Evolutionary conservation across 2,329 filamentous ascomycete genomes (phyloP).

Genomic region (Trichoderma koningii): DNA sequence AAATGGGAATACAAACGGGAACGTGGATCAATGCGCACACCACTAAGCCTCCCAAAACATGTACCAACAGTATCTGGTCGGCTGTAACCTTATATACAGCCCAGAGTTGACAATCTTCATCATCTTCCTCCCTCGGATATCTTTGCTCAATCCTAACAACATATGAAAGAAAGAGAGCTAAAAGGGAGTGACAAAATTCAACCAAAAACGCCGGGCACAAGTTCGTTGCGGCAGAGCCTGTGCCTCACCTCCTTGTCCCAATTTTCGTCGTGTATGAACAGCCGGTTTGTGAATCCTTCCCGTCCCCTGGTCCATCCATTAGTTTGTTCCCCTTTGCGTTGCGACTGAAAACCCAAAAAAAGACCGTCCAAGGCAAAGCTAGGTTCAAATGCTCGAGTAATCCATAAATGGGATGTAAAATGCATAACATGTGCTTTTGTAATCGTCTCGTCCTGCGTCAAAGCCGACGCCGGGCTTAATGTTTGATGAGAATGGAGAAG

Average conservation of each 20-base stretch:
- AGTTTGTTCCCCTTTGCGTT: not conserved
- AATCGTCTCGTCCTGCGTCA: not conserved
- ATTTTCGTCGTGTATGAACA: not conserved
- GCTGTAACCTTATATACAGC: not conserved
- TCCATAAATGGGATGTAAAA: constrained; percentile 21
- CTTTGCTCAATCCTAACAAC: constrained; percentile 16
- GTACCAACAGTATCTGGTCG: not conserved
- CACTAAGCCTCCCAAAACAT: constrained; percentile 2
- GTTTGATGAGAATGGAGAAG: constrained; percentile 71
- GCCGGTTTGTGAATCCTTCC: not conserved
- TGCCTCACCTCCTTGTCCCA: not conserved
- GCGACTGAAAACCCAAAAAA: constrained; percentile 22
- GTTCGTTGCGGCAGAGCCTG: not conserved
- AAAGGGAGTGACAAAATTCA: constrained; percentile 1
- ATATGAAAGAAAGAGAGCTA: not conserved
- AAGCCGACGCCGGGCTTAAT: constrained; percentile 31
- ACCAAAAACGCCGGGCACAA: constrained; percentile 14
- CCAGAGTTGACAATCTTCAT: not conserved
- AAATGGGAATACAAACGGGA: constrained; percentile 1
- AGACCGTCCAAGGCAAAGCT: constrained; percentile 20
- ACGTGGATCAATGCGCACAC: constrained; percentile 7
- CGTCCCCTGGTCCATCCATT: not conserved
- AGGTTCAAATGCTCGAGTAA: constrained; percentile 23
- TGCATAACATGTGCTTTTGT: not conserved
- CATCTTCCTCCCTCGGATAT: constrained; percentile 8